Percentiles rank a stretch among this genome's conserved stretches.
These are phyloP conservation scores for Chimonanthus praecox DNA, from an alignment of 164 flowering plant species.

Conservation along the genomic window DNA sequence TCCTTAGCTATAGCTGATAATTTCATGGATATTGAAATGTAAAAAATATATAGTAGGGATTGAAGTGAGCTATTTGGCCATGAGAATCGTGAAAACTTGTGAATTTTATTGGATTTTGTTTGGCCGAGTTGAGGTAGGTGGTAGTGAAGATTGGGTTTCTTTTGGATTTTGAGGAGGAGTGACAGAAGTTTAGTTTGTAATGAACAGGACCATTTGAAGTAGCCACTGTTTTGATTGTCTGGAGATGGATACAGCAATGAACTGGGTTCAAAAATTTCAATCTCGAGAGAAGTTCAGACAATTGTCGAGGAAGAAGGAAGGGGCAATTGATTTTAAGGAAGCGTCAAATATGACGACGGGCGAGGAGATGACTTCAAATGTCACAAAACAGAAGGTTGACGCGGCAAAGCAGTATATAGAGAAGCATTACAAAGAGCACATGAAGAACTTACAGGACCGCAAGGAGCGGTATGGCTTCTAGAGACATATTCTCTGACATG, in stretches of 20 bases:
- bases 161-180: no score
- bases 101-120: no score
- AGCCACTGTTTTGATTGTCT: no score
- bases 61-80: no score
- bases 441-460: conserved; percentile 35
- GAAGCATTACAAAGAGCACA: conserved; percentile 38
- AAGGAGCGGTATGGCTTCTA: conserved; percentile 29
- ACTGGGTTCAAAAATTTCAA: conserved; percentile 46
- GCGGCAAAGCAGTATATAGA: conserved; percentile 41
- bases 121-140: no score
- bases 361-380: conserved; percentile 33
- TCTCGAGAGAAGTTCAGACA: conserved; percentile 18
- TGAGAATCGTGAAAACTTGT: no score
- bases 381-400: conserved; percentile 35
- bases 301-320: conserved; percentile 22
- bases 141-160: no score
- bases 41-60: no score
- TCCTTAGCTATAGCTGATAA: no score
- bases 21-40: no score
- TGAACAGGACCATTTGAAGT: no score
- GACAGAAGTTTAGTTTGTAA: no score
- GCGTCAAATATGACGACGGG: conserved; percentile 15
- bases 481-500: neutral
- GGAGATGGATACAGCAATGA: conserved; percentile 39
- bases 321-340: conserved; percentile 18